Percentiles rank a stretch among this genome's conserved stretches.
phyloP scores from a whole-genome alignment of 2,329 filamentous ascomycete genomes.

The Pseudocercospora cruenta region DNA sequence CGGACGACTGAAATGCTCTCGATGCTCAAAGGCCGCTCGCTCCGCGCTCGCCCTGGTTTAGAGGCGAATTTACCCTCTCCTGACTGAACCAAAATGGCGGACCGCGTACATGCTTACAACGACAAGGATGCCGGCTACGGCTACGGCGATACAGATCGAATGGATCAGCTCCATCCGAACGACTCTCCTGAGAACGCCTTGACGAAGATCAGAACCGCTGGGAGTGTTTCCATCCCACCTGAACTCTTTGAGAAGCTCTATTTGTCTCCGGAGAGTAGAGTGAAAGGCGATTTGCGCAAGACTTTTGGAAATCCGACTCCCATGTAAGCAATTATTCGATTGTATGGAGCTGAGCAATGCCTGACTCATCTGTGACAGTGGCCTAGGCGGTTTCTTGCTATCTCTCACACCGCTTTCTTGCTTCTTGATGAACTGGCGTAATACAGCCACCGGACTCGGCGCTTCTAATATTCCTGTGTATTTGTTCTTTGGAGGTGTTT shows the following conservation, averaged over 20 bases:
- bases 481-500: slow-evolving; percentile 52
- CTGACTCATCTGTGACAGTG: slow-evolving; percentile 38
- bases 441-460: slow-evolving; percentile 54
- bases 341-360: too few species aligned
- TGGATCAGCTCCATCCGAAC: slow-evolving; percentile 12
- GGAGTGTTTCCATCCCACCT: slow-evolving; percentile 57
- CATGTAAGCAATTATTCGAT: slow-evolving; percentile 43
- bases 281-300: slow-evolving; percentile 49
- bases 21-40: background rate
- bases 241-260: slow-evolving; percentile 59
- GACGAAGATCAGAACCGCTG: slow-evolving; percentile 53
- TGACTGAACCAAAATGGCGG: background rate
- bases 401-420: slow-evolving; percentile 58
- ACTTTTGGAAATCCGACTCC: slow-evolving; percentile 45
- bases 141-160: background rate
- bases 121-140: slow-evolving; percentile 7
- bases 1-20: background rate
- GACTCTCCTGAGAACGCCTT: slow-evolving; percentile 42
- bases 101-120: background rate
- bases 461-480: slow-evolving; percentile 50
- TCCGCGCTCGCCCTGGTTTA: background rate
- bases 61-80: background rate
- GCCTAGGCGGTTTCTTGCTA: slow-evolving; percentile 59
- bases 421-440: slow-evolving; percentile 62
- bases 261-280: slow-evolving; percentile 52